These are phyloP conservation scores for Periconia sp. DNA, from an alignment of 2,329 filamentous ascomycete genomes.

Conservation along the genomic window DNA sequence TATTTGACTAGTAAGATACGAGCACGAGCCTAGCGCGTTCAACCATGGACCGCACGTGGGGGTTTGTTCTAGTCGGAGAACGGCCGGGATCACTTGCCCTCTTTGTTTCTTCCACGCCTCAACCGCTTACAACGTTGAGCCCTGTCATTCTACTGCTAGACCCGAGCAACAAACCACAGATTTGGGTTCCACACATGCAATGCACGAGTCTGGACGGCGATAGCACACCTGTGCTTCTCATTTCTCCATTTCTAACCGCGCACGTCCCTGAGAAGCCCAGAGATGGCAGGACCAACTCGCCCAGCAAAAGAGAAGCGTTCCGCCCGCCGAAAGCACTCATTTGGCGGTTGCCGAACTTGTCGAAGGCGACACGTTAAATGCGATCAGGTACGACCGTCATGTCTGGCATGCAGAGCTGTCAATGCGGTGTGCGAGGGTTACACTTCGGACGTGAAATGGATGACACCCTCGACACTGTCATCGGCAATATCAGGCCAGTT, in stretches of 20 bases:
- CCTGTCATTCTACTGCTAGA: too few species aligned
- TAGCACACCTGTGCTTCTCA: too few species aligned
- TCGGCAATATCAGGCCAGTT: constrained; percentile 2
- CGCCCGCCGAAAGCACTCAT: constrained; percentile 15
- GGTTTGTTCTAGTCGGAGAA: background rate
- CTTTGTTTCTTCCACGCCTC: background rate
- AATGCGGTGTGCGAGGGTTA: constrained; percentile 13
- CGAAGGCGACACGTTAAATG: constrained; percentile 16
- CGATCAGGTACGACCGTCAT: constrained; percentile 13
- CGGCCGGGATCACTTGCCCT: constrained; percentile 1
- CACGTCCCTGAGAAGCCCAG: too few species aligned
- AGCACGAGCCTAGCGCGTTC: too few species aligned
- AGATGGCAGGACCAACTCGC: constrained; percentile 3
- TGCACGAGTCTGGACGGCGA: too few species aligned
- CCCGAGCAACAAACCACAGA: too few species aligned
- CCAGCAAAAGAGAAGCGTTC: constrained; percentile 3
- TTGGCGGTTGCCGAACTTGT: constrained; percentile 16
- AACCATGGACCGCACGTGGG: too few species aligned
- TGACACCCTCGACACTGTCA: constrained; percentile 7
- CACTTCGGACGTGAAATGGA: constrained; percentile 8
- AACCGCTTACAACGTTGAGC: too few species aligned
- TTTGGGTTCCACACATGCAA: too few species aligned
- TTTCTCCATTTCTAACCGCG: too few species aligned
- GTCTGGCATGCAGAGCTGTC: constrained; percentile 10
- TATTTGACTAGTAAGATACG: too few species aligned